Base-by-base conservation (phyloP, 2,329 filamentous ascomycete genomes). In the Ophiocordyceps camponoti-saundersi region DNA sequence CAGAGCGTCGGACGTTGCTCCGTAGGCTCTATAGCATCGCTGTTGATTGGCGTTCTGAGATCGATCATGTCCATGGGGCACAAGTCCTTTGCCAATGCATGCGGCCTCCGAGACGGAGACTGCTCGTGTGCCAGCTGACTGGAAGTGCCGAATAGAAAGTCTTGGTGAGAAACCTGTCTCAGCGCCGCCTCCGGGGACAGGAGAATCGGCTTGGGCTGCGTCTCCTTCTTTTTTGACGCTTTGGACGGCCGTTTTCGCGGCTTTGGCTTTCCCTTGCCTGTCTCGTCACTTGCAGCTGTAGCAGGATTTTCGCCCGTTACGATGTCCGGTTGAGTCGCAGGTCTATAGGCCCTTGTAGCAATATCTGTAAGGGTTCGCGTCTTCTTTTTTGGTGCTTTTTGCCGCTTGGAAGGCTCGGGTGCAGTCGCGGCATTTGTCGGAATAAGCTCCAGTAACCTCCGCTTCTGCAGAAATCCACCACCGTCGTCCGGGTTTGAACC, bases 81-180 rank as follows among this genome's bases (percentile, higher is more conserved):
- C 0, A 80, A 85, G 36, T 67, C 68, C 50, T 69, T 70, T 51
- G 84, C 72, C 1, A 79, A 80, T 46, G 68, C 58, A 43, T 83
- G 73, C 29, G 72, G 70, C 16, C 85, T 60, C 22, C 80, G 72
- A 0, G 73, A 74, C 0, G 83, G 82, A 0, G 82, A 85, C 34
- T 87, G 77, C 48, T 87, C 83, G 47, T 73, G 67, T 15, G 80
- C 82, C 22, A 94, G 65, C 59, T 94, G 87, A 59, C 87, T 93
- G 1, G 83, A 89, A 0, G 86, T 92, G 1, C 86, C 87, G 62
- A 94, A 94, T 0, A 93, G 65, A 56, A 89, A 85, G 49, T 88
- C 78, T 58, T 92, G 87, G 1, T 73, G 68, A 3, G 75, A 69
- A 15, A 83, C 73, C 53, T 82, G 73, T 46, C 74, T 74, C 42